Percentiles rank a stretch among this genome's conserved stretches.
These are phyloP conservation scores for Aeschynomene evenia DNA, from an alignment of 306 rosid species.

Conservation along the genomic window DNA sequence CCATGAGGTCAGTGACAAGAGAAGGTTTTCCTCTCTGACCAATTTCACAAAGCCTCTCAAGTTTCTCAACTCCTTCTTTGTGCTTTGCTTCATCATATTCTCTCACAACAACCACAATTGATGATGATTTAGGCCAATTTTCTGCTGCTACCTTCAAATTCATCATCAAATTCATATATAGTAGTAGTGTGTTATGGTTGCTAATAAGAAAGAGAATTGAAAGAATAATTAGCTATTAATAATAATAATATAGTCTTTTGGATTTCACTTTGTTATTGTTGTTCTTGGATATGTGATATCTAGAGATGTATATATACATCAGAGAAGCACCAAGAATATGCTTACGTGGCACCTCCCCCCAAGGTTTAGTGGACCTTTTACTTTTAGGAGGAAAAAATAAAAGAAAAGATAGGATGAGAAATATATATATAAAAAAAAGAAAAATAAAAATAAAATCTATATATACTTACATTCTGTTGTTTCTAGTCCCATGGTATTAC, in stretches of 20 bases:
- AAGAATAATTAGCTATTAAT: too few relatives aligned
- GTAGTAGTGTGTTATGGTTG: too few relatives aligned
- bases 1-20: constrained; percentile 86
- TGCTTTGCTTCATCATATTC: constrained; percentile 71
- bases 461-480: constrained; percentile 28
- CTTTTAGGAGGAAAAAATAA: constrained; percentile 16
- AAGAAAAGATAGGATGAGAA: too few relatives aligned
- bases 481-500: constrained; percentile 35
- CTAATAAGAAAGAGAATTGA: background rate
- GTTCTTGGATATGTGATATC: constrained; percentile 33
- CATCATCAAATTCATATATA: too few relatives aligned
- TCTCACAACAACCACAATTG: constrained; percentile 45
- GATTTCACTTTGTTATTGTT: too few relatives aligned
- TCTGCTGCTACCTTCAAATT: constrained; percentile 64
- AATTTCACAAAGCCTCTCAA: constrained; percentile 74
- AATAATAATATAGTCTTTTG: too few relatives aligned
- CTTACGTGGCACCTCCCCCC: constrained; percentile 59
- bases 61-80: constrained; percentile 64
- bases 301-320: constrained; percentile 33
- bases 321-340: constrained; percentile 32
- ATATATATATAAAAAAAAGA: background rate
- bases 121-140: constrained; percentile 32
- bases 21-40: constrained; percentile 68
- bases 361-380: constrained; percentile 39
- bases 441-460: constrained; percentile 7